Conservation (phyloP, 73 alveolate genomes). For the Paramecium caudatum region DNA sequence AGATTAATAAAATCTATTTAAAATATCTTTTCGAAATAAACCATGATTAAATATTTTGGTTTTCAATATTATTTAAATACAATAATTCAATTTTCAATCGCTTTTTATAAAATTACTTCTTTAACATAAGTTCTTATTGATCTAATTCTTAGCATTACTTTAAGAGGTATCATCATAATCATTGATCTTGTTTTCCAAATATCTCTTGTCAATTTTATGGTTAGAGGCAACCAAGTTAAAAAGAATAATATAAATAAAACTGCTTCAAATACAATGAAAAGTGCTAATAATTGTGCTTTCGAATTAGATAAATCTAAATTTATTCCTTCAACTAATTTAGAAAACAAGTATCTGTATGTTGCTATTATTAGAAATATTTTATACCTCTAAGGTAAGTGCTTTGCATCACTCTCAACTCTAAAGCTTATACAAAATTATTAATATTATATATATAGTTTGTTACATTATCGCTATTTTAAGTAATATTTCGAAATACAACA, state of each 20-base stretch:
- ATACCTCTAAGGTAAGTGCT: slow-evolving; percentile 38
- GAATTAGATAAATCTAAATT: slow-evolving; percentile 23
- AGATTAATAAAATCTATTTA: not conserved
- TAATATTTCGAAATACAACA: slow-evolving; percentile 1
- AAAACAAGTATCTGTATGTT: not conserved
- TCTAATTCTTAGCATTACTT: slow-evolving; percentile 8
- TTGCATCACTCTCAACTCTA: slow-evolving; percentile 17
- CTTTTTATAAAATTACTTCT: slow-evolving; percentile 34
- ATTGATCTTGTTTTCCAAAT: not conserved
- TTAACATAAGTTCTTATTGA: slow-evolving; percentile 9
- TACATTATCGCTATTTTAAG: slow-evolving; percentile 45
- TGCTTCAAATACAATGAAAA: slow-evolving; percentile 24
- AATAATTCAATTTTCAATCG: not conserved
- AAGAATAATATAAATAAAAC: slow-evolving; percentile 12
- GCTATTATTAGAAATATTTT: not conserved
- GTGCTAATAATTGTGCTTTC: slow-evolving; percentile 40
- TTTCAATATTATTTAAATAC: not conserved
- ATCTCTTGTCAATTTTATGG: not conserved
- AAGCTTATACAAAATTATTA: not conserved
- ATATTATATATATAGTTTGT: slow-evolving; percentile 47
- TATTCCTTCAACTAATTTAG: slow-evolving; percentile 9
- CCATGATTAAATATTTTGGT: not conserved
- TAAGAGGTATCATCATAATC: slow-evolving; percentile 54
- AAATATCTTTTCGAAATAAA: slow-evolving; percentile 27
- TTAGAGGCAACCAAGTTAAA: slow-evolving; percentile 1